These are phyloP conservation scores for Cruciata laevipes DNA, from an alignment of 257 asterid species.

Conservation along the genomic window DNA sequence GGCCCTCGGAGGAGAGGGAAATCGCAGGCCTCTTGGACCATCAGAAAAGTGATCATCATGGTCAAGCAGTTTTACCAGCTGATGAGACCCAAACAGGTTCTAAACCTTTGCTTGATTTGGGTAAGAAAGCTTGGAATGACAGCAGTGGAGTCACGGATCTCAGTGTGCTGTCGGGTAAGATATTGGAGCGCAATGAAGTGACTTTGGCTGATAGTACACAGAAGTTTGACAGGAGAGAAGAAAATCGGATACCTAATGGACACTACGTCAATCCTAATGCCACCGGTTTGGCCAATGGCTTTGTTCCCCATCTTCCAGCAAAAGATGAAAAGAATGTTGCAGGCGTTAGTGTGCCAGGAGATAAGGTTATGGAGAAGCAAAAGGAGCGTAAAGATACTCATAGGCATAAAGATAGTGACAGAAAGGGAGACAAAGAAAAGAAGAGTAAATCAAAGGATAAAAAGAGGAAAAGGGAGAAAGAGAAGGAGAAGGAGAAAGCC, in stretches of 20 bases:
- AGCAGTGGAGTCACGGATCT: constrained; percentile 24
- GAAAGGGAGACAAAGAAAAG: constrained; percentile 29
- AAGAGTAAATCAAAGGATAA: constrained; percentile 34
- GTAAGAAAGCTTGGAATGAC: constrained; percentile 30
- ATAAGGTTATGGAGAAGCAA: constrained; percentile 22
- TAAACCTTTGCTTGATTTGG: constrained; percentile 25
- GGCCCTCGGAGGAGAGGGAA: constrained; percentile 29
- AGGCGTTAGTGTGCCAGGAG: constrained; percentile 21
- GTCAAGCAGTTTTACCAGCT: constrained; percentile 13
- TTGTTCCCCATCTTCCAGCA: constrained; percentile 14
- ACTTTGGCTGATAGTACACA: constrained; percentile 18
- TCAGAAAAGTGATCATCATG: constrained; percentile 30
- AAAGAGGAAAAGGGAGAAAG: constrained; percentile 30
- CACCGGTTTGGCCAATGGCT: constrained; percentile 26
- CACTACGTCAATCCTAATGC: constrained; percentile 20
- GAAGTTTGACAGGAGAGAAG: constrained; percentile 23
- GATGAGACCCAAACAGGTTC: constrained; percentile 6
- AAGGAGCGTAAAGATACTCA: constrained; percentile 28
- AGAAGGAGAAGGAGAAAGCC: constrained; percentile 20
- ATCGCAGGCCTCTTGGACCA: constrained; percentile 16
- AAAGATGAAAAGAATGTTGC: constrained; percentile 26
- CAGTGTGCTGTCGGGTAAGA: constrained; percentile 18
- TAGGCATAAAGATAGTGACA: constrained; percentile 14
- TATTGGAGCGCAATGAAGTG: constrained; percentile 18
- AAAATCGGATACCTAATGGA: constrained; percentile 22